phyloP scores from a whole-genome alignment of 768 basidiomycete species.

The Amanita inopinata region DNA sequence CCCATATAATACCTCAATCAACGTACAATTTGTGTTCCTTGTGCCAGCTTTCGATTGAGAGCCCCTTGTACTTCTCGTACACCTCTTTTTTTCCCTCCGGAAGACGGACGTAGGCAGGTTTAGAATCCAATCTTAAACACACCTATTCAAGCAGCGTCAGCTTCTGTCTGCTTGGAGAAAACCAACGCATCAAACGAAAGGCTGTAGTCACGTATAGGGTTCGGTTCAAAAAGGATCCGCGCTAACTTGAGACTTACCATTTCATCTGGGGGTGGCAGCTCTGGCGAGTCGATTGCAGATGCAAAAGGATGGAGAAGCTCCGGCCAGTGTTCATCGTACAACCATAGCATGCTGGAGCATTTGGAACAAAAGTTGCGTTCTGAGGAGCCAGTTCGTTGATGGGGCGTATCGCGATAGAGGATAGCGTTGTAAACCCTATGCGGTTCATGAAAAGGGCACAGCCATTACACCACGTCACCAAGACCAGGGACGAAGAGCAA shows the following conservation, averaged over 20 bases:
- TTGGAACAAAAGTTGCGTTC: constrained; percentile 56
- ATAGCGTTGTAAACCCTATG: constrained; percentile 61
- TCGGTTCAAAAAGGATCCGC: background rate
- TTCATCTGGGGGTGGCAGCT: constrained; percentile 38
- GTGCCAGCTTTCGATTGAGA: constrained; percentile 54
- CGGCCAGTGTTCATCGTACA: constrained; percentile 50
- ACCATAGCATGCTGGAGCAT: constrained; percentile 61
- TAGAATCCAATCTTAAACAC: constrained; percentile 36
- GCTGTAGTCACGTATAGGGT: no score
- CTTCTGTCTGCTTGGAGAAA: background rate
- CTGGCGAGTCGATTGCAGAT: constrained; percentile 52
- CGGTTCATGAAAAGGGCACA: no score
- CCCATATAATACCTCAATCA: no score
- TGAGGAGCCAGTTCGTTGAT: constrained; percentile 38
- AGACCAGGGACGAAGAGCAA: background rate
- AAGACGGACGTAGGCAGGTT: constrained; percentile 52
- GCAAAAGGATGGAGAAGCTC: constrained; percentile 61
- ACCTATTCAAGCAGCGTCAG: constrained; percentile 23
- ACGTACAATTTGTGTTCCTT: constrained; percentile 37
- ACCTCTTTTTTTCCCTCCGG: constrained; percentile 46
- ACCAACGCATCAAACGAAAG: no score
- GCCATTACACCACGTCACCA: background rate
- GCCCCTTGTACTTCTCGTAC: constrained; percentile 32
- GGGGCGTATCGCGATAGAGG: constrained; percentile 41
- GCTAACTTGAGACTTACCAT: no score